phyloP scores from a whole-genome alignment of 805 yeast genomes.

The Sugiyamaella chiloensis region DNA sequence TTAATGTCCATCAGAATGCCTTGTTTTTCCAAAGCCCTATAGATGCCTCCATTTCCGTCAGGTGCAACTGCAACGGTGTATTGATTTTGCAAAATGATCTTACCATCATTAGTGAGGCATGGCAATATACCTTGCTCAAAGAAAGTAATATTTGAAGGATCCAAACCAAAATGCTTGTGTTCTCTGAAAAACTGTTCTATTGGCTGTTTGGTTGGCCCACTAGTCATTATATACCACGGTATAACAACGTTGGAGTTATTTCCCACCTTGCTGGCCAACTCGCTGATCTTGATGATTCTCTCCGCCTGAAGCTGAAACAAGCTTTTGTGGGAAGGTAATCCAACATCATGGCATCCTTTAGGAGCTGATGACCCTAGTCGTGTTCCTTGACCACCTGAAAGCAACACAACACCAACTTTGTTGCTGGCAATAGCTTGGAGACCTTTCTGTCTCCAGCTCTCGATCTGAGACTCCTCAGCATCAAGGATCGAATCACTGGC shows the following conservation, averaged over 20 bases:
- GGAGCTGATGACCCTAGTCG: slow-evolving; percentile 87
- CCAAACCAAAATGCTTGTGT: slow-evolving; percentile 70
- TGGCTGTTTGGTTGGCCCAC: slow-evolving; percentile 73
- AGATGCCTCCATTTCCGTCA: slow-evolving; percentile 97
- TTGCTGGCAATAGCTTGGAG: slow-evolving; percentile 61
- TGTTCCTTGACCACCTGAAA: slow-evolving; percentile 99
- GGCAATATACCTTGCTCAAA: slow-evolving; percentile 97
- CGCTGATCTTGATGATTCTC: slow-evolving; percentile 62
- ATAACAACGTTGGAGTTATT: slow-evolving; percentile 36
- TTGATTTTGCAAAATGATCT: slow-evolving; percentile 60
- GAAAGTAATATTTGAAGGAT: slow-evolving; percentile 57
- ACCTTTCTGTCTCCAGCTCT: slow-evolving; percentile 53
- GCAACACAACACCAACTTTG: slow-evolving; percentile 81
- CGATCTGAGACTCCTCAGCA: slow-evolving; percentile 32
- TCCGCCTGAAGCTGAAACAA: slow-evolving; percentile 93
- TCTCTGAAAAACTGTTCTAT: slow-evolving; percentile 69
- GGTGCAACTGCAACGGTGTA: slow-evolving; percentile 75
- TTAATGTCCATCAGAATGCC: slow-evolving; percentile 66
- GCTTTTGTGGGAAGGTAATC: slow-evolving; percentile 78
- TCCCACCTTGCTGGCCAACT: slow-evolving; percentile 41
- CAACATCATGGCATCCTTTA: slow-evolving; percentile 90
- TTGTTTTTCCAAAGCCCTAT: slow-evolving; percentile 70
- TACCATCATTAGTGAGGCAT: slow-evolving; percentile 72
- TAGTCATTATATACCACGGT: slow-evolving; percentile 94
- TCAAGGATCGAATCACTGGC: slow-evolving; percentile 33